These are phyloP conservation scores for Suhomyces kilbournensis DNA, from an alignment of 805 yeast species.

Conservation along the genomic window DNA sequence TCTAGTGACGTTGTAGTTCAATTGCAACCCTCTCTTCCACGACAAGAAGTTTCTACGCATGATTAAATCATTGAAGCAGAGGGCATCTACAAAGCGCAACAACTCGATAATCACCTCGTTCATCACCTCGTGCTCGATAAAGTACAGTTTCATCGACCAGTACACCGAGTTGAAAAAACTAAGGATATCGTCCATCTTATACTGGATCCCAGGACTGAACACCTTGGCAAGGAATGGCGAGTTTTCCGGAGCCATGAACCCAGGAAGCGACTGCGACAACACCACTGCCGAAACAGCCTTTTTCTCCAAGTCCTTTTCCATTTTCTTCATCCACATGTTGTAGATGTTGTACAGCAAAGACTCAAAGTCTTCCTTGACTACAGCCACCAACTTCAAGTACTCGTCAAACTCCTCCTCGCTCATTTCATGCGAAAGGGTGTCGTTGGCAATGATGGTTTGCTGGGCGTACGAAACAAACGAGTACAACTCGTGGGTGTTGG, in stretches of 20 bases:
- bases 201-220: slow-evolving; percentile 66
- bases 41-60: slow-evolving; percentile 92
- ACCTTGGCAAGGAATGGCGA: slow-evolving; percentile 81
- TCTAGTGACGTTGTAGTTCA: slow-evolving; percentile 93
- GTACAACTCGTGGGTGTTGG: slow-evolving; percentile 91
- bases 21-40: slow-evolving; percentile 97
- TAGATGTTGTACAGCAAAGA: slow-evolving; percentile 89
- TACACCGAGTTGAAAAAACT: slow-evolving; percentile 85
- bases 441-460: slow-evolving; percentile 83
- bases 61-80: slow-evolving; percentile 90
- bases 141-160: slow-evolving; percentile 90
- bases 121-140: slow-evolving; percentile 80
- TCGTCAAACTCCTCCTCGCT: slow-evolving; percentile 87
- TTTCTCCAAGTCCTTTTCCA: slow-evolving; percentile 86
- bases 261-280: slow-evolving; percentile 91
- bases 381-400: slow-evolving; percentile 82
- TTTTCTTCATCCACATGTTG: slow-evolving; percentile 94
- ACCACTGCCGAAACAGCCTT: slow-evolving; percentile 95
- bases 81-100: slow-evolving; percentile 82
- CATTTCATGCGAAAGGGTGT: slow-evolving; percentile 75
- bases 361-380: slow-evolving; percentile 91
- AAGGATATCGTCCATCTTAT: slow-evolving; percentile 92
- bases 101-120: slow-evolving; percentile 81
- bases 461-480: slow-evolving; percentile 95
- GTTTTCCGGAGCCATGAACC: slow-evolving; percentile 84